These are phyloP conservation scores for Ceratobasidium sp. DNA, from an alignment of 1,284 basidiomycete genomes.

Conservation along the genomic window DNA sequence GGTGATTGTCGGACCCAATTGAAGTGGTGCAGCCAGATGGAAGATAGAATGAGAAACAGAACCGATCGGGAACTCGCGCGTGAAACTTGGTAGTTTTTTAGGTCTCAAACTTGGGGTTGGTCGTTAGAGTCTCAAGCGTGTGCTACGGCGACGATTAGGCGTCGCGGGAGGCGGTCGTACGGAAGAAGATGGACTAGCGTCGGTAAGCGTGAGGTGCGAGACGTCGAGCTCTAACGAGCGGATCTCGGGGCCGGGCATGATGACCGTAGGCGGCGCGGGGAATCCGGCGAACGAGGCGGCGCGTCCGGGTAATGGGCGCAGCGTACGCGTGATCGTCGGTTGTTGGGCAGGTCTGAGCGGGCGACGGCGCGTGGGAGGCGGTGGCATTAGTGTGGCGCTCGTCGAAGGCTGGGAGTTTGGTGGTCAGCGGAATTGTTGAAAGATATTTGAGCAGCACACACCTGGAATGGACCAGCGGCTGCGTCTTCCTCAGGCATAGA, in stretches of 20 bases:
- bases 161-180: slow-evolving; percentile 26
- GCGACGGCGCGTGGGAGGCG: slow-evolving; percentile 23
- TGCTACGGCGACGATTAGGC: slow-evolving; percentile 33
- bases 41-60: background rate
- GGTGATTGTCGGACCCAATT: background rate
- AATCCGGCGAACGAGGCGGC: slow-evolving; percentile 32
- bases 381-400: background rate
- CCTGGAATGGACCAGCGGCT: slow-evolving; percentile 1
- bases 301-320: slow-evolving; percentile 25
- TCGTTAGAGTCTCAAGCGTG: slow-evolving; percentile 37
- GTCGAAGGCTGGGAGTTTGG: too few relatives aligned
- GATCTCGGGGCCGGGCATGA: slow-evolving; percentile 34
- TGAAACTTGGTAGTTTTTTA: background rate
- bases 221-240: slow-evolving; percentile 39
- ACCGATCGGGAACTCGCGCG: background rate
- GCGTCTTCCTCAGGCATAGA: slow-evolving; percentile 12
- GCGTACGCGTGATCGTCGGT: slow-evolving; percentile 18
- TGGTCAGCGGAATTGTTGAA: too few relatives aligned
- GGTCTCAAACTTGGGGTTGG: background rate
- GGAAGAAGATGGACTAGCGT: background rate
- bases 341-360: slow-evolving; percentile 36
- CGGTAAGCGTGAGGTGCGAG: slow-evolving; percentile 10
- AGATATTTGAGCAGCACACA: slow-evolving; percentile 7
- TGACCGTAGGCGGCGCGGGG: background rate
- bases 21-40: background rate